phyloP scores from a whole-genome alignment of 257 asterid species.

The Nicotiana obtusifolia region DNA sequence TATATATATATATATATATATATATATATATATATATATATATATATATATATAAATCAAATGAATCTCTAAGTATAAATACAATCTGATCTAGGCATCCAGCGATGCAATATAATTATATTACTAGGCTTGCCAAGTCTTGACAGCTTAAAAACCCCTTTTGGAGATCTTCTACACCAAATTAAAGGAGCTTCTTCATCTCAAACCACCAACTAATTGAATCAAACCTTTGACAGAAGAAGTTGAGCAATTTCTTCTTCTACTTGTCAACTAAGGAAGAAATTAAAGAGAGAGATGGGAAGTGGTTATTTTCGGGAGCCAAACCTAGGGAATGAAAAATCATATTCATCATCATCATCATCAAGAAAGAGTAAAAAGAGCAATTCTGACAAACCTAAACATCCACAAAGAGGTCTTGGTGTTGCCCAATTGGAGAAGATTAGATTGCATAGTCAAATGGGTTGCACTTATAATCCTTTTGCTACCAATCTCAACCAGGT shows the following conservation, averaged over 20 bases:
- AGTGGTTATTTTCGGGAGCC: constrained; percentile 61
- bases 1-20: no score
- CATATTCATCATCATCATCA: constrained; percentile 20
- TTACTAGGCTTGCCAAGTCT: neutral
- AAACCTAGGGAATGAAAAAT: constrained; percentile 37
- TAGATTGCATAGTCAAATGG: constrained; percentile 72
- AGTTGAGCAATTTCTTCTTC: neutral
- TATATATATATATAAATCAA: constrained; percentile 36
- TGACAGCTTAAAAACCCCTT: constrained; percentile 30
- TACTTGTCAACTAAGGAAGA: no score
- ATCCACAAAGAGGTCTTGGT: constrained; percentile 90
- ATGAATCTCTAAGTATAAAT: constrained; percentile 38
- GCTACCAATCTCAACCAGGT: constrained; percentile 13
- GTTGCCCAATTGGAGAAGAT: constrained; percentile 93
- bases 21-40: neutral
- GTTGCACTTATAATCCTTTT: constrained; percentile 40
- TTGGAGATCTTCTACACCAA: constrained; percentile 19
- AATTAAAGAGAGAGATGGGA: constrained; percentile 29
- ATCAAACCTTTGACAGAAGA: neutral
- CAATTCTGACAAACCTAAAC: constrained; percentile 65
- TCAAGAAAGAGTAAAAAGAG: constrained; percentile 59
- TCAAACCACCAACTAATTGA: neutral
- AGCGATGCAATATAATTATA: constrained; percentile 78
- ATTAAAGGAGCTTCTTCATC: no score
- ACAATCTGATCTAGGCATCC: constrained; percentile 53